Evolutionary conservation across 1,284 basidiomycete species (phyloP).

Genomic region (Xerocomus nothofagi): DNA sequence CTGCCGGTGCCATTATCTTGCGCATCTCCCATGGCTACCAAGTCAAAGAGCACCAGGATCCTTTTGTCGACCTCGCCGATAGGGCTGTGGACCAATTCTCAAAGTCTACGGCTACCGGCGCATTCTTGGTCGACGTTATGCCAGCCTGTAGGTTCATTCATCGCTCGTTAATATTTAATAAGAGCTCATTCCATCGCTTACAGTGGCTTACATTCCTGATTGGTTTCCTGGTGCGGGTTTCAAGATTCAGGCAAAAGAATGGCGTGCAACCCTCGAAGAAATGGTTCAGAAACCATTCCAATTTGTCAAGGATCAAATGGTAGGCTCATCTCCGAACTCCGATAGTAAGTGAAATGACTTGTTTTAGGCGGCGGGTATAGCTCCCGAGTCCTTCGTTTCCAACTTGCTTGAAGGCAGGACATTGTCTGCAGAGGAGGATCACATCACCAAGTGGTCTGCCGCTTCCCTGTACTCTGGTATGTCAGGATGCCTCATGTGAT

Average conservation of each 20-base stretch:
- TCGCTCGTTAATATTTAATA: constrained; percentile 6
- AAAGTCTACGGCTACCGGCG: constrained; percentile 53
- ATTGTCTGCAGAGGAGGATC: constrained; percentile 49
- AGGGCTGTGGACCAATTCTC: constrained; percentile 59
- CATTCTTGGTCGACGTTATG: constrained; percentile 59
- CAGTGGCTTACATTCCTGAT: constrained; percentile 58
- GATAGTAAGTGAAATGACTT: neutral
- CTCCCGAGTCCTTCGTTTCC: constrained; percentile 51
- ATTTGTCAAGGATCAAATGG: constrained; percentile 63
- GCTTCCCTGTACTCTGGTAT: constrained; percentile 60
- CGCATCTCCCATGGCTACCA: constrained; percentile 65
- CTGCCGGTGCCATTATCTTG: constrained; percentile 58
- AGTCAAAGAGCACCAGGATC: constrained; percentile 54
- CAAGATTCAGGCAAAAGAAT: constrained; percentile 50
- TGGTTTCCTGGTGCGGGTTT: constrained; percentile 69
- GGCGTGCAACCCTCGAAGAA: constrained; percentile 49
- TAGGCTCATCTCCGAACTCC: constrained; percentile 30
- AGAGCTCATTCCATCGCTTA: constrained; percentile 3
- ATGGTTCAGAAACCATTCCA: constrained; percentile 57
- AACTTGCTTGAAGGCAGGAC: constrained; percentile 48
- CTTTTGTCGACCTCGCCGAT: constrained; percentile 58
- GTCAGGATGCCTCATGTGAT: constrained; percentile 3
- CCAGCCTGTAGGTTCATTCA: constrained; percentile 46
- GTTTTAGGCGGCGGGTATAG: constrained; percentile 50
- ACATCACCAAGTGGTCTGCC: constrained; percentile 59